These are phyloP conservation scores for Aspergillus niger DNA, from an alignment of 2,329 filamentous ascomycete species.

Conservation along the genomic window DNA sequence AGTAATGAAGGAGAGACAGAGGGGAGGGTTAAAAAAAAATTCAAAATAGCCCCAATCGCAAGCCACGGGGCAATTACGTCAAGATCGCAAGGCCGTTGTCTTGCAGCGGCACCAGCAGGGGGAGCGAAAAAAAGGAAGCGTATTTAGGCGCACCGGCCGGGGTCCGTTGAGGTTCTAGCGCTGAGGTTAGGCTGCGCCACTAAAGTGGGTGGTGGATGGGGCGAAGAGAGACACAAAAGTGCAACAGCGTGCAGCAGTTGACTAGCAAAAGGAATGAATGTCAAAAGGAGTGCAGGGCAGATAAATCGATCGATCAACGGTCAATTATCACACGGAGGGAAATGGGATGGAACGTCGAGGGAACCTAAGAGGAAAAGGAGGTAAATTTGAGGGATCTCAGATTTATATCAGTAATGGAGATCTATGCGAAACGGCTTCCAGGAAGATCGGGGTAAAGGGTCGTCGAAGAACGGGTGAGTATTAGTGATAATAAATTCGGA, in stretches of 20 bases:
- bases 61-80: slow-evolving; percentile 26
- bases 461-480: slow-evolving; percentile 9
- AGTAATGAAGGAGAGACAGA: slow-evolving; percentile 15
- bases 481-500: slow-evolving; percentile 13
- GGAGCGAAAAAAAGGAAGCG: slow-evolving; percentile 14
- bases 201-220: slow-evolving; percentile 12
- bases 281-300: slow-evolving; percentile 8
- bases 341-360: neutral
- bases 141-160: slow-evolving; percentile 16
- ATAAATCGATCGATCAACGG: slow-evolving; percentile 16
- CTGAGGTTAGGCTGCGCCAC: slow-evolving; percentile 24
- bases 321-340: slow-evolving; percentile 10
- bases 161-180: slow-evolving; percentile 22
- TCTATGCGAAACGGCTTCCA: slow-evolving; percentile 16
- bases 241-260: neutral
- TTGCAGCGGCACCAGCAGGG: slow-evolving; percentile 21
- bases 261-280: slow-evolving; percentile 9
- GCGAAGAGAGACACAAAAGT: slow-evolving; percentile 13
- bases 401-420: slow-evolving; percentile 19
- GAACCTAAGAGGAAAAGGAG: neutral
- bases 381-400: slow-evolving; percentile 9
- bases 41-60: slow-evolving; percentile 20
- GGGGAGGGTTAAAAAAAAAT: slow-evolving; percentile 21
- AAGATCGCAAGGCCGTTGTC: slow-evolving; percentile 24
- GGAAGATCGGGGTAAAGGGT: slow-evolving; percentile 10